Base-by-base conservation (phyloP, 495 filamentous ascomycete genomes). In the Aspergillus baeticus region DNA sequence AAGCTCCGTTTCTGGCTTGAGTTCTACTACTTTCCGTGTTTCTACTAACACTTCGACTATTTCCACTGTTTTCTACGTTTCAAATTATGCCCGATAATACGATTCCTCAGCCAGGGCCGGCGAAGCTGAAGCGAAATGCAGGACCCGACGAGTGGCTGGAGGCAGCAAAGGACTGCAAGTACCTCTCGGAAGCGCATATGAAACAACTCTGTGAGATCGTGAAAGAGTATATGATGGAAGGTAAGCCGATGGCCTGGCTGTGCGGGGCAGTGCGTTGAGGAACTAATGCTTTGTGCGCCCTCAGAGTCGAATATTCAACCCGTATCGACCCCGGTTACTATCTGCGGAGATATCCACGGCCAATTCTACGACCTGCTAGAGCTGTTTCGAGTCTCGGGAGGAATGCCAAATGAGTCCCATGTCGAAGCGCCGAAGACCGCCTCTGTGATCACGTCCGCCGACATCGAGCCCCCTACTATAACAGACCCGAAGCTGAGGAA, bases 321-420 rank as follows among this genome's bases (percentile, higher is more conserved):
- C 18, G 94, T 98, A 26, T 83, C 85, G 14, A 96, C 95, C 0
- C 94, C 94, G n/a, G 94, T 98, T 51, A 98, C 94, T 26, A 87
- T 98, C 61, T 98, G 94, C 66, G 94, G 94, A 65, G 94, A 98
- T 69, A 96, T 98, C 63, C 94, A 98, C 73, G 94, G 94, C 64
- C 94, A 98, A 76, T 98, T 97, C 74, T 98, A 98, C 80, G 94
- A 98, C 71, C 81, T 98, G 6, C 83, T 98, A 46, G 94, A 98
- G 73, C 85, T 98, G 26, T 98, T 98, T 76, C 88, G 90, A 38
- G 92, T 98, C 6, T 92, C 92, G 18, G 94, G 94, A 47, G 94
- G 94, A 54, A 94, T 97, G 85, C 94, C 94, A 13, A 87, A 89
- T 59, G 86, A 93, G 60, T 81, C 82, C 11, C 78, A 83, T 35